These are phyloP conservation scores for Populus alba DNA, from an alignment of 345 rosid species.

Conservation along the genomic window DNA sequence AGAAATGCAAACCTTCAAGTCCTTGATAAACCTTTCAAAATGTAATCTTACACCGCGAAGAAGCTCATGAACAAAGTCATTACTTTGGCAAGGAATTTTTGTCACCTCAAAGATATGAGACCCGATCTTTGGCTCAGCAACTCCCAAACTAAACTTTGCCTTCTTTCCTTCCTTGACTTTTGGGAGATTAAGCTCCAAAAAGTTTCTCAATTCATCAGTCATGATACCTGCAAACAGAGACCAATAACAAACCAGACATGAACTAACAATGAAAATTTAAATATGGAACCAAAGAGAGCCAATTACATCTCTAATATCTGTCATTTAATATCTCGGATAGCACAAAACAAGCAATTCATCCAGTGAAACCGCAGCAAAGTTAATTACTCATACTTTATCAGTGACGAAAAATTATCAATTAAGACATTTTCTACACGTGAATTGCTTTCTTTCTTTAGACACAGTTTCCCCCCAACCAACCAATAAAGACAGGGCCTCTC, in stretches of 20 bases:
- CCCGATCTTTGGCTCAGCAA: slow-evolving; percentile 82
- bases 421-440: not conserved
- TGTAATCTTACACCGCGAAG: slow-evolving; percentile 84
- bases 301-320: not conserved
- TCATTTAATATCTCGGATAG: too few species aligned
- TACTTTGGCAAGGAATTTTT: slow-evolving; percentile 80
- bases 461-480: not conserved
- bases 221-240: slow-evolving; percentile 33
- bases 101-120: slow-evolving; percentile 75
- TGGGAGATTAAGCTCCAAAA: slow-evolving; percentile 77
- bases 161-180: slow-evolving; percentile 82
- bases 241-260: not conserved
- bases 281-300: too few species aligned
- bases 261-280: not conserved
- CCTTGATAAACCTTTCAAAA: slow-evolving; percentile 80
- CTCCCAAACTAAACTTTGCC: slow-evolving; percentile 74
- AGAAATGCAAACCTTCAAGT: slow-evolving; percentile 63
- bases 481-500: not conserved
- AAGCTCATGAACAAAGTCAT: slow-evolving; percentile 80
- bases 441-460: not conserved
- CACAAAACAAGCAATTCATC: not conserved
- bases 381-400: too few species aligned
- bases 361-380: not conserved
- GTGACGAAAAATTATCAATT: not conserved
- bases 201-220: not conserved